Percentiles rank a stretch among this genome's conserved stretches.
Evolutionary conservation across 2,329 filamentous ascomycete genomes (phyloP).

Genomic region (Colletotrichum costaricense): DNA sequence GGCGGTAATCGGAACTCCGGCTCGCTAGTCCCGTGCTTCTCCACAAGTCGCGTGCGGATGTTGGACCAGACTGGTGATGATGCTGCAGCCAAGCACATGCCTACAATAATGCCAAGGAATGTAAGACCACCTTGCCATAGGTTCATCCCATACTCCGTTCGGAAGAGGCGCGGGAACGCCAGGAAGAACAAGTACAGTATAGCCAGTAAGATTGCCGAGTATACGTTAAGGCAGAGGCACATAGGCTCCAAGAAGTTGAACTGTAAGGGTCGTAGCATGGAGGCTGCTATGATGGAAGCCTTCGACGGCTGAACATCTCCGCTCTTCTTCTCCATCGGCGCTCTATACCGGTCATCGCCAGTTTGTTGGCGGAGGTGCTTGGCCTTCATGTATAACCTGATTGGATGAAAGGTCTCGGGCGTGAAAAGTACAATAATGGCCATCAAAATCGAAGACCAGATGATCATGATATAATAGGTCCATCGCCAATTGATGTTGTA

Average conservation of each 20-base stretch:
- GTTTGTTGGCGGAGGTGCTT: conserved; percentile 76
- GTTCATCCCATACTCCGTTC: conserved; percentile 77
- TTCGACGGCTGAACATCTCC: conserved; percentile 73
- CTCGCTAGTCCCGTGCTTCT: conserved; percentile 69
- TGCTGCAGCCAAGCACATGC: conserved; percentile 70
- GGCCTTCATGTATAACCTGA: conserved; percentile 80
- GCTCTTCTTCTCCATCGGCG: conserved; percentile 78
- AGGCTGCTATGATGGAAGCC: conserved; percentile 59
- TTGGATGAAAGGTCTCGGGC: conserved; percentile 85
- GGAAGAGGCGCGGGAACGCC: conserved; percentile 86
- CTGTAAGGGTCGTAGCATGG: conserved; percentile 78
- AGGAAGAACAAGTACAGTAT: conserved; percentile 93
- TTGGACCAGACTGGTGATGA: conserved; percentile 75
- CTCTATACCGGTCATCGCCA: conserved; percentile 78
- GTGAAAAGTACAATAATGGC: conserved; percentile 76
- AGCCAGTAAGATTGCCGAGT: conserved; percentile 84
- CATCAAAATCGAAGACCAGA: conserved; percentile 77
- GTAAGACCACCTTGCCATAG: conserved; percentile 81
- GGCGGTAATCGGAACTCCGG: conserved; percentile 88
- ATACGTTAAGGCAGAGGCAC: conserved; percentile 83
- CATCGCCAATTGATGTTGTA: conserved; percentile 79
- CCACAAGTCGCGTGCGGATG: conserved; percentile 68
- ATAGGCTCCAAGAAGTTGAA: conserved; percentile 86
- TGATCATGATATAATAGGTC: conserved; percentile 86
- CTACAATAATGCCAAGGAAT: conserved; percentile 78